Evolutionary conservation across 2,329 filamentous ascomycete genomes (phyloP), one percentile per base, ranked within the genome.

Genomic region (Diaporthe longicolla): DNA sequence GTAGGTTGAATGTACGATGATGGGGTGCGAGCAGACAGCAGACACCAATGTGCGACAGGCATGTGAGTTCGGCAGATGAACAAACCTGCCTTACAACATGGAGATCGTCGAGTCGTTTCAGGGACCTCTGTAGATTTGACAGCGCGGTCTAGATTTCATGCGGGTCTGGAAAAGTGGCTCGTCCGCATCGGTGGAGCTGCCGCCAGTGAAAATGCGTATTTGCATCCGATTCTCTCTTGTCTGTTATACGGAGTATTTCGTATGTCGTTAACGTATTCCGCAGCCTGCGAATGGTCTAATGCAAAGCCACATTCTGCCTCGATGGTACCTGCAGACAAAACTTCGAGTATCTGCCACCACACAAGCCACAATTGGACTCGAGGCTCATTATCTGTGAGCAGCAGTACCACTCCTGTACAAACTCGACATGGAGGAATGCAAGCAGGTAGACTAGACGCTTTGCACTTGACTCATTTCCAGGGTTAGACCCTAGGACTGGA

Each of bases 61-160:
- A 66, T 66, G 61, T 52, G 61, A 65, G 48, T 35, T 45, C 61
- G 61, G 61, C 32, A 65, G 61, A 52, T 35, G 40, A 43, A 6
- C 40, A 43, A 11, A 37, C 32, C 19, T 37, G 19, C 29, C 55
- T 21, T 58, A n/a, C 29, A 24, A 24, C 32, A 26, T 13, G 4
- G 13, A 40, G 48, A 68, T 68, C 48, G 21, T 50, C 48, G 10
- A 50, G 7, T 50, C 48, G 63, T 68, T 68, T 37, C 63, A 68
- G 63, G 63, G 48, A 68, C 63, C 15, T 54, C 32, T 68, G 32
- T 68, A 68, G 32, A 68, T 68, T 68, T 68, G 63, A 68, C 63
- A 54, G 63, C 48, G 11, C 32, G 63, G 32, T 68, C 63, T 68
- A 68, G 63, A 68, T 54, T 54, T 68, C 48, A 68, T 68, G 63